phyloP scores from a whole-genome alignment of 306 rosid genomes.

The Pterocarpus macrocarpus region DNA sequence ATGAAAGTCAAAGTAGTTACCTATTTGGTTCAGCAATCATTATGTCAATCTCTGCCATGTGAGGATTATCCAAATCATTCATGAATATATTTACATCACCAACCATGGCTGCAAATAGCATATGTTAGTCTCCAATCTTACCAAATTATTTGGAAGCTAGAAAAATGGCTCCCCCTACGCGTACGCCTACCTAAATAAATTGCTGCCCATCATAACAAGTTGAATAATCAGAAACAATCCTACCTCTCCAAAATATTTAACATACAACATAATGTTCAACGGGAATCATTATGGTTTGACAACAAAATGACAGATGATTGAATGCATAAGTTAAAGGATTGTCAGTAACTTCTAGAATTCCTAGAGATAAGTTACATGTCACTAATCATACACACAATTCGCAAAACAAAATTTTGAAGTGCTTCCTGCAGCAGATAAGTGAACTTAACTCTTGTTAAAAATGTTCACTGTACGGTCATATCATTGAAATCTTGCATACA shows the following conservation, averaged over 20 bases:
- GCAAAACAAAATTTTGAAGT: background rate
- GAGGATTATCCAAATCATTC: slow-evolving; percentile 79
- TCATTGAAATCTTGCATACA: background rate
- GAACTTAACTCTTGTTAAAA: background rate
- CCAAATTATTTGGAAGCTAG: background rate
- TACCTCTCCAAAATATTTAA: background rate
- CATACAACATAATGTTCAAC: background rate
- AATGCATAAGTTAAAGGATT: background rate
- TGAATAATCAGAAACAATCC: background rate
- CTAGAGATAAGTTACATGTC: background rate
- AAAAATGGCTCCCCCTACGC: background rate
- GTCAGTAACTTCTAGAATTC: slow-evolving; percentile 11
- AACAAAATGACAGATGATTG: slow-evolving; percentile 4
- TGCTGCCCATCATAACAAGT: background rate
- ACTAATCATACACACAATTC: background rate
- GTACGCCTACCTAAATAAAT: background rate
- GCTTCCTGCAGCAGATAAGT: background rate
- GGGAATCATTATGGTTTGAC: background rate
- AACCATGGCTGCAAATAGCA: slow-evolving; percentile 75
- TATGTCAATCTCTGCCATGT: slow-evolving; percentile 87
- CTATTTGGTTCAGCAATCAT: slow-evolving; percentile 92
- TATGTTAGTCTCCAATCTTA: slow-evolving; percentile 36
- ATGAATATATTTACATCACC: slow-evolving; percentile 96
- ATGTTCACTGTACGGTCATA: background rate
- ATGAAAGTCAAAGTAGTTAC: slow-evolving; percentile 55